These are phyloP conservation scores for Boletellus ananiceps DNA, from an alignment of 768 basidiomycete species.

Conservation along the genomic window DNA sequence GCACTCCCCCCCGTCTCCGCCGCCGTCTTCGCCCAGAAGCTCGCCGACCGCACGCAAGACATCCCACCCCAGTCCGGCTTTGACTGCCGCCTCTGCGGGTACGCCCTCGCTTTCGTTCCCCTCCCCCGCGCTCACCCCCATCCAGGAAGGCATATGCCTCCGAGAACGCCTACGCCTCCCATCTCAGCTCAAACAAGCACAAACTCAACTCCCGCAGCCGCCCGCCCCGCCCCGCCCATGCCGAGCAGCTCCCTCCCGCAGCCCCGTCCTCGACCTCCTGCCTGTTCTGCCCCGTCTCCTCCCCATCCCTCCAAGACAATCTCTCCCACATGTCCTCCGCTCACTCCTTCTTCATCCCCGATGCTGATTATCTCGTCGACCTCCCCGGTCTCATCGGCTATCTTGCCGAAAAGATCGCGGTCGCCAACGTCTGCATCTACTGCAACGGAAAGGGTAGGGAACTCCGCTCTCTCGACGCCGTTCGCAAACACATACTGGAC, in stretches of 20 bases:
- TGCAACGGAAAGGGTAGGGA: constrained; percentile 82
- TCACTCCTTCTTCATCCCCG: constrained; percentile 97
- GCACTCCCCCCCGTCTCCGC: constrained; percentile 80
- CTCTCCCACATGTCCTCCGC: constrained; percentile 80
- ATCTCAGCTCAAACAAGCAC: constrained; percentile 87
- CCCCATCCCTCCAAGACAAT: constrained; percentile 54
- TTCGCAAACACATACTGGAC: constrained; percentile 92
- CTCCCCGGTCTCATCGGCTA: constrained; percentile 75
- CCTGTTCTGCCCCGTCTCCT: constrained; percentile 73
- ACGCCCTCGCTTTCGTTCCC: constrained; percentile 24
- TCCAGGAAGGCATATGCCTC: constrained; percentile 83
- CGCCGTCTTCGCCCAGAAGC: constrained; percentile 80
- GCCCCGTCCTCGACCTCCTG: constrained; percentile 59
- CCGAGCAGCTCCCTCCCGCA: not conserved
- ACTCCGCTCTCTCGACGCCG: constrained; percentile 81
- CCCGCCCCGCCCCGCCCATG: constrained; percentile 9
- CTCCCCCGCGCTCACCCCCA: not conserved
- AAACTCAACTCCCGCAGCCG: constrained; percentile 66
- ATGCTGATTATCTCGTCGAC: constrained; percentile 86
- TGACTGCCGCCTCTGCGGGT: constrained; percentile 83
- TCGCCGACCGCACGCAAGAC: constrained; percentile 71
- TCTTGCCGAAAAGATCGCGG: constrained; percentile 88
- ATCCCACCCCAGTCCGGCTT: constrained; percentile 55
- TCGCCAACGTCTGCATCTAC: constrained; percentile 90
- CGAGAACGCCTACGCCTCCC: constrained; percentile 84